Percentiles rank a stretch among this genome's conserved stretches.
phyloP scores from a whole-genome alignment of 495 filamentous ascomycete genomes.

The Neurospora discreta region DNA sequence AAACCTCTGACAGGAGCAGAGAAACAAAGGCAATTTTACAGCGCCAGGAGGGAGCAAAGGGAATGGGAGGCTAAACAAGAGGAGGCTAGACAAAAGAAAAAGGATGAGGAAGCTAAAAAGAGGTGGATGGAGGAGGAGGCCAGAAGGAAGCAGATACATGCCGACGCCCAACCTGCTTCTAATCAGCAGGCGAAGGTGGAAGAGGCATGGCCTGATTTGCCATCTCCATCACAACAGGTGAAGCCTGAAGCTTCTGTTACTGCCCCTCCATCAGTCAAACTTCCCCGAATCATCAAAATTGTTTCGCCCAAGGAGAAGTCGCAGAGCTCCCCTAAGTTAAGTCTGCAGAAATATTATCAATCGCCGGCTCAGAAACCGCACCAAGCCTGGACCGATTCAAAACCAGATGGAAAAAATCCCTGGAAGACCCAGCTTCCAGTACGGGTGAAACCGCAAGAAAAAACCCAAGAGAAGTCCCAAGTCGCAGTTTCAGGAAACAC shows the following conservation, averaged over 20 bases:
- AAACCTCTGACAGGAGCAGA: not conserved
- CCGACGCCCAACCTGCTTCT: not conserved
- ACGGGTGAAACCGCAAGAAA: not conserved
- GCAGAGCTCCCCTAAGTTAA: not conserved
- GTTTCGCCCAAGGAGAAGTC: not conserved
- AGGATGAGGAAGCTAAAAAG: not conserved
- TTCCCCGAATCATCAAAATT: not conserved
- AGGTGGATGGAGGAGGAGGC: not conserved
- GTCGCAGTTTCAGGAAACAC: not conserved
- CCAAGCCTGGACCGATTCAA: not conserved
- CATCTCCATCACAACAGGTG: not conserved
- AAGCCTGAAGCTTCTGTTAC: not conserved
- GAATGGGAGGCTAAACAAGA: not conserved
- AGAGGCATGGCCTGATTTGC: not conserved
- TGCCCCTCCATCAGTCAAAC: not conserved
- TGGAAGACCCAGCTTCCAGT: not conserved
- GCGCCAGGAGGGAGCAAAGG: not conserved
- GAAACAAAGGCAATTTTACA: not conserved
- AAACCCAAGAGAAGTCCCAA: not conserved
- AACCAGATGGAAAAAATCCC: not conserved
- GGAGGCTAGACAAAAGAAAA: not conserved
- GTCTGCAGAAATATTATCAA: not conserved
- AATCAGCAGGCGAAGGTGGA: not conserved
- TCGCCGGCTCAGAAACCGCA: not conserved
- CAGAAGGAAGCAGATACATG: not conserved